Conservation (phyloP, 371 early-diverging fungal genomes). For the Mortierella polycephala region DNA sequence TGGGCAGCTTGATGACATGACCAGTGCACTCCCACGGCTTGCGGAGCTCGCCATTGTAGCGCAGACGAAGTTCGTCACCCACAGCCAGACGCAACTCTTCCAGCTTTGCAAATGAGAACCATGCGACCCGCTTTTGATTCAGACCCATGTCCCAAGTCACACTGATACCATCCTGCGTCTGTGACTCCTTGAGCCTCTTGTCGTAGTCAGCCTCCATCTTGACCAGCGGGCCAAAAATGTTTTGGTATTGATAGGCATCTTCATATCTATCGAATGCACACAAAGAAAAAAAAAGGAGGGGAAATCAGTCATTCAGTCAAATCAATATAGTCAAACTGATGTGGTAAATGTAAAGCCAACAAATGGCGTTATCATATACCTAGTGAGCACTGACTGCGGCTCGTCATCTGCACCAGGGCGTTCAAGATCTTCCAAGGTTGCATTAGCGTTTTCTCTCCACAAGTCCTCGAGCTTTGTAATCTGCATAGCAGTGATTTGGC, state of each 20-base stretch:
- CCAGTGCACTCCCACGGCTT: constrained; percentile 91
- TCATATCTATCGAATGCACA: constrained; percentile 75
- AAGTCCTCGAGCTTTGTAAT: constrained; percentile 91
- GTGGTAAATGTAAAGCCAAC: background rate
- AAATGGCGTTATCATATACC: constrained; percentile 47
- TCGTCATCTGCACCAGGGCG: constrained; percentile 89
- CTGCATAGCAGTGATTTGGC: constrained; percentile 86
- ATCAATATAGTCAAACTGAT: background rate
- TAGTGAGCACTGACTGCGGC: constrained; percentile 82
- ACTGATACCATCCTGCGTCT: constrained; percentile 95
- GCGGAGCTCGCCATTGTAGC: constrained; percentile 89
- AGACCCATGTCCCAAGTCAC: constrained; percentile 98
- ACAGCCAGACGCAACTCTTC: constrained; percentile 95
- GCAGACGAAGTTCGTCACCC: constrained; percentile 94
- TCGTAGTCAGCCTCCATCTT: constrained; percentile 98
- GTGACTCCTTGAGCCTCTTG: constrained; percentile 93
- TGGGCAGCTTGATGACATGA: constrained; percentile 95
- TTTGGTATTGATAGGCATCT: constrained; percentile 97
- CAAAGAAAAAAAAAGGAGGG: background rate
- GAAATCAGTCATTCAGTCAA: background rate
- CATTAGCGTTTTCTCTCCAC: constrained; percentile 87
- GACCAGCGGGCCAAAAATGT: constrained; percentile 95
- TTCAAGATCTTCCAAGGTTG: constrained; percentile 87
- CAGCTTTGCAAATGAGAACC: constrained; percentile 91
- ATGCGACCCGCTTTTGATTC: constrained; percentile 93